Conservation (phyloP, 2,329 filamentous ascomycete genomes). For the Phialemoniopsis sp. region DNA sequence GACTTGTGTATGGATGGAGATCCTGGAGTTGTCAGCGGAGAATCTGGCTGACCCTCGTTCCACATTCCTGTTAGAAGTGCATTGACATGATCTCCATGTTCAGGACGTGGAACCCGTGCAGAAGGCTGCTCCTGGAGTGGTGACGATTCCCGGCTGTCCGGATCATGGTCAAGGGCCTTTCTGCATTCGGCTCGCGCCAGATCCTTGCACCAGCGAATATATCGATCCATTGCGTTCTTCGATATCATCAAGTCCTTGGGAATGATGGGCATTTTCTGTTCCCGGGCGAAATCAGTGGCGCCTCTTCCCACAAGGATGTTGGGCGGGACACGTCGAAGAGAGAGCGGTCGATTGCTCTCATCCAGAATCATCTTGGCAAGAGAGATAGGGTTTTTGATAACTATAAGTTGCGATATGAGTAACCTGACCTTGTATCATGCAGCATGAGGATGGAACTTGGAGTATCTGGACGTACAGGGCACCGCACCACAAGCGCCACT, state of each 20-base stretch:
- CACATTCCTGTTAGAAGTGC: slow-evolving; percentile 54
- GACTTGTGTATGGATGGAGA: slow-evolving; percentile 13
- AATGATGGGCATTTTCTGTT: slow-evolving; percentile 71
- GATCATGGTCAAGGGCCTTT: too few species aligned
- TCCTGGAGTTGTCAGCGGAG: slow-evolving; percentile 34
- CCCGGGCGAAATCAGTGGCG: slow-evolving; percentile 79
- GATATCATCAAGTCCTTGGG: slow-evolving; percentile 77
- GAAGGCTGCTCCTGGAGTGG: slow-evolving; percentile 11
- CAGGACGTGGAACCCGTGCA: slow-evolving; percentile 4
- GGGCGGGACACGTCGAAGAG: slow-evolving; percentile 83
- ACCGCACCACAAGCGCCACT: slow-evolving; percentile 93
- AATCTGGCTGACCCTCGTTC: slow-evolving; percentile 60
- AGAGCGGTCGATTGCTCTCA: slow-evolving; percentile 69
- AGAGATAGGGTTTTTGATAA: slow-evolving; percentile 88
- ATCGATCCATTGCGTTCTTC: slow-evolving; percentile 72
- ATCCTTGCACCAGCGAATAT: slow-evolving; percentile 73
- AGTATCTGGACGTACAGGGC: slow-evolving; percentile 68
- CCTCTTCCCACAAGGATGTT: slow-evolving; percentile 87
- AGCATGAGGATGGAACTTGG: not conserved
- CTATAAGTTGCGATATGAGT: slow-evolving; percentile 35
- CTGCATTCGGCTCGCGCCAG: slow-evolving; percentile 40
- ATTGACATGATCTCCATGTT: slow-evolving; percentile 43
- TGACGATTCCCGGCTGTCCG: not conserved
- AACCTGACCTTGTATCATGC: too few species aligned
- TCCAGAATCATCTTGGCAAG: slow-evolving; percentile 82